These are phyloP conservation scores for Penicillium roqueforti DNA, from an alignment of 495 filamentous ascomycete genomes.

Conservation along the genomic window DNA sequence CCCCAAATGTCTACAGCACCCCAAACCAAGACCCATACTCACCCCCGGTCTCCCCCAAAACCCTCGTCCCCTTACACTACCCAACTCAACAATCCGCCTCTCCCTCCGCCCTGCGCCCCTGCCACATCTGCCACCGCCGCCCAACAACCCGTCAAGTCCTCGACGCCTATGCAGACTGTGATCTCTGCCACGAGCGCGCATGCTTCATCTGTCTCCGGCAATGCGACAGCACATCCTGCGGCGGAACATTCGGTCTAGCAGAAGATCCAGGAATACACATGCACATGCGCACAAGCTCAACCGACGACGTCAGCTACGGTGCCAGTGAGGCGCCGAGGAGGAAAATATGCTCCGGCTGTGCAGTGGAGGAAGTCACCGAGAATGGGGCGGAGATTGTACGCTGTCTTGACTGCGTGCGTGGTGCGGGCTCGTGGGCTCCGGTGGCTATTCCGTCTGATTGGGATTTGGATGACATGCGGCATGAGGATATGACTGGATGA, in stretches of 20 bases:
- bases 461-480: conserved; percentile 15
- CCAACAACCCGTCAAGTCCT: conserved; percentile 46
- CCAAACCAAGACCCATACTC: conserved; percentile 25
- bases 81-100: conserved; percentile 19
- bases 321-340: conserved; percentile 11
- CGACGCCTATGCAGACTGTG: conserved; percentile 49
- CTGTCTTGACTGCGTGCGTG: conserved; percentile 38
- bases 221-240: conserved; percentile 37
- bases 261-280: not conserved
- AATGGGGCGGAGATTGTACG: conserved; percentile 35
- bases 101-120: conserved; percentile 38
- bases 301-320: conserved; percentile 4
- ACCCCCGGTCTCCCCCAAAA: conserved; percentile 37
- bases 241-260: not conserved
- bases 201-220: conserved; percentile 52
- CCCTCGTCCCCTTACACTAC: conserved; percentile 25
- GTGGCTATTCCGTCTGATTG: conserved; percentile 8
- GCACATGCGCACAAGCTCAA: conserved; percentile 2
- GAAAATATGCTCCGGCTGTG: conserved; percentile 42
- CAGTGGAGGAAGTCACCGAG: conserved; percentile 41
- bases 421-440: conserved; percentile 12
- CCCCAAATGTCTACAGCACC: conserved; percentile 22
- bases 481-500: not conserved
- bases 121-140: conserved; percentile 49
- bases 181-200: conserved; percentile 43